phyloP scores from a whole-genome alignment of 2,329 filamentous ascomycete genomes.

The Colletotrichum gigasporum region DNA sequence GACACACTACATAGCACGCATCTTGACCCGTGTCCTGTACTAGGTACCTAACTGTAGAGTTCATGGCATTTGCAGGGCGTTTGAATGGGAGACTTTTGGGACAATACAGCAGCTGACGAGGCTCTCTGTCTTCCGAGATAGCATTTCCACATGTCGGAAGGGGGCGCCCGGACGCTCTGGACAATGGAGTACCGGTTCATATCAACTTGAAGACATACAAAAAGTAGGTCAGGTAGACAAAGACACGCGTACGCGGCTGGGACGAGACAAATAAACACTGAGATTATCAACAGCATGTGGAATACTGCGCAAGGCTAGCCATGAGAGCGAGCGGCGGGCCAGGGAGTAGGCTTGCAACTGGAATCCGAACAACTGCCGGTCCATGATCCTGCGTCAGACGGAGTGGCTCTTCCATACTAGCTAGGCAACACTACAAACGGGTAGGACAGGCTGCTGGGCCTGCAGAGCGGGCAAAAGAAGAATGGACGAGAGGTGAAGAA shows the following conservation, averaged over 20 bases:
- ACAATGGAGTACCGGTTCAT: slow-evolving; percentile 19
- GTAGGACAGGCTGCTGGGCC: too few species aligned
- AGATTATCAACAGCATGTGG: neutral
- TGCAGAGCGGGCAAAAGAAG: too few species aligned
- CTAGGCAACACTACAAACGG: too few species aligned
- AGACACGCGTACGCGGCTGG: neutral
- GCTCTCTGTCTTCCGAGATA: slow-evolving; percentile 2
- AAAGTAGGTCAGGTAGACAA: neutral
- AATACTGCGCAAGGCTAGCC: neutral
- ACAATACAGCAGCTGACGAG: slow-evolving; percentile 4
- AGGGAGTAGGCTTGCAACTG: too few species aligned
- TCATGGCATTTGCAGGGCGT: slow-evolving; percentile 19
- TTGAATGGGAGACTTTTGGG: neutral
- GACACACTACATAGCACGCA: slow-evolving; percentile 46
- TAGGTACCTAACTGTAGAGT: slow-evolving; percentile 36
- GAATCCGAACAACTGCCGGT: too few species aligned
- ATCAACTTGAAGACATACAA: slow-evolving; percentile 26
- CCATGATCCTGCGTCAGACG: too few species aligned
- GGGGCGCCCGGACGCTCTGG: slow-evolving; percentile 2
- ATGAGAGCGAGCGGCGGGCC: too few species aligned
- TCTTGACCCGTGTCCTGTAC: slow-evolving; percentile 58
- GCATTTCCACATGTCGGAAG: slow-evolving; percentile 27
- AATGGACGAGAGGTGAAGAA: too few species aligned
- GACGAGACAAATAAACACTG: neutral
- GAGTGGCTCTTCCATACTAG: too few species aligned